Percentiles rank a stretch among this genome's conserved stretches.
phyloP scores from a whole-genome alignment of 176 grass and related monocot genomes.

The Hordeum vulgare region MorexV3_pseudomolecules_assembly NC_058521.1:505665768-505666267 shows the following conservation, averaged over 20 bases:
- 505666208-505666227: conserved; percentile 79
- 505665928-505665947: conserved; percentile 14
- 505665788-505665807: conserved; percentile 72
- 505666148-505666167: conserved; percentile 95
- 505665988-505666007: neutral
- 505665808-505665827: conserved; percentile 80
- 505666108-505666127: conserved; percentile 48
- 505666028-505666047: conserved; percentile 22
- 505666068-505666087: conserved; percentile 1
- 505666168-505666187: conserved; percentile 68
- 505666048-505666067: neutral
- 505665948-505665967: neutral
- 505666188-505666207: conserved; percentile 53
- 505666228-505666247: conserved; percentile 88
- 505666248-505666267: conserved; percentile 56
- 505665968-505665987: neutral
- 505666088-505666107: conserved; percentile 19
- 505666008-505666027: conserved; percentile 61
- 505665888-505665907: conserved; percentile 43
- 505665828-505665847: conserved; percentile 67
- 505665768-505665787: conserved; percentile 56
- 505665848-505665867: neutral
- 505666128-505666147: conserved; percentile 44
- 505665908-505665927: conserved; percentile 51
- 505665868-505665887: neutral